These are phyloP conservation scores for Monosporascus sp. DNA, from an alignment of 2,329 filamentous ascomycete genomes.

Conservation along the genomic window DNA sequence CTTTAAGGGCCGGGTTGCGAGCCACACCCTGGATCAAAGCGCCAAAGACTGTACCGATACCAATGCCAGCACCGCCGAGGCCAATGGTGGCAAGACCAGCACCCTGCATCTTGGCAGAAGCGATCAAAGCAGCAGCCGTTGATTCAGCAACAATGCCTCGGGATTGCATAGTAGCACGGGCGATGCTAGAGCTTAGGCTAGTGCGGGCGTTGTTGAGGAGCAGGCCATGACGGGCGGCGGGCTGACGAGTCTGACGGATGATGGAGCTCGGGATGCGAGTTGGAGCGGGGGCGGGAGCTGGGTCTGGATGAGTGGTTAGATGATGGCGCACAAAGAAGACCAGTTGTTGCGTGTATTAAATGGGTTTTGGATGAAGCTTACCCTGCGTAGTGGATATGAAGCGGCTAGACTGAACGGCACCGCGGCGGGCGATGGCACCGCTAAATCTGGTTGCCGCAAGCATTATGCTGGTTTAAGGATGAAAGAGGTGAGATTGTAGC, in stretches of 20 bases:
- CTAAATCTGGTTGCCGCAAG: constrained; percentile 15
- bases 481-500: neutral
- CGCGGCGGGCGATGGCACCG: constrained; percentile 15
- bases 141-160: constrained; percentile 22
- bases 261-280: constrained; percentile 22
- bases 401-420: constrained; percentile 14
- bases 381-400: constrained; percentile 15
- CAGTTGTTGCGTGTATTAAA: constrained; percentile 7
- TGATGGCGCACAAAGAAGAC: neutral
- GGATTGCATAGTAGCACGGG: constrained; percentile 18
- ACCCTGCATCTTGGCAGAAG: constrained; percentile 6
- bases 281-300: neutral
- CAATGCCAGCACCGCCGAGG: constrained; percentile 23
- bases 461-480: constrained; percentile 10
- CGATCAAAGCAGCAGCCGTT: constrained; percentile 14
- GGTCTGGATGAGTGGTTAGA: neutral
- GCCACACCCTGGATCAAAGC: constrained; percentile 48
- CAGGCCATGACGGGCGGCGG: constrained; percentile 12
- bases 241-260: constrained; percentile 13
- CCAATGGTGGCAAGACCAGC: constrained; percentile 17
- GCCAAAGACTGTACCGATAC: constrained; percentile 50
- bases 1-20: constrained; percentile 50
- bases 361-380: constrained; percentile 7
- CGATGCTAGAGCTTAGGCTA: constrained; percentile 11
- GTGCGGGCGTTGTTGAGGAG: constrained; percentile 16